A percentile compares a stretch with the other conserved stretches of the same genome.
Conservation (phyloP, 306 rosid genomes). For the Castanea sativa region DNA sequence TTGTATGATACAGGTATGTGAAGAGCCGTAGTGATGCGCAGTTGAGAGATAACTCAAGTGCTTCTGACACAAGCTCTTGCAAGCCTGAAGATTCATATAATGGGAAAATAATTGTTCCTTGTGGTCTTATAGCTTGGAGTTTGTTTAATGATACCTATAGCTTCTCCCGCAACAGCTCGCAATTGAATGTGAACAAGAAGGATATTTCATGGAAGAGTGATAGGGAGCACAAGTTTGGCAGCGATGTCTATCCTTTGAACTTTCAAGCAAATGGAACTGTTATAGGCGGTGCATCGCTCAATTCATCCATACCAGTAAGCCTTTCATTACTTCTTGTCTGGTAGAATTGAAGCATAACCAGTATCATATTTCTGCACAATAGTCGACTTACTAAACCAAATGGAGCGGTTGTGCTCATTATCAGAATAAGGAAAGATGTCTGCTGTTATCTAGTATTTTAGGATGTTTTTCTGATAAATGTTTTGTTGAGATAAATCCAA, state of each 20-base stretch:
- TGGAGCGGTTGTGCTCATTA: neutral
- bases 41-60: slow-evolving; percentile 40
- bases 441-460: neutral
- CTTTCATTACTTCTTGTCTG: slow-evolving; percentile 12
- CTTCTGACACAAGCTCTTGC: slow-evolving; percentile 38
- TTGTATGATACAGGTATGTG: slow-evolving; percentile 63
- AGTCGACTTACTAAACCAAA: neutral
- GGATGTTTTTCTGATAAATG: neutral
- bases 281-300: slow-evolving; percentile 52
- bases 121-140: slow-evolving; percentile 99
- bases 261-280: slow-evolving; percentile 65
- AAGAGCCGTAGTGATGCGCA: slow-evolving; percentile 90
- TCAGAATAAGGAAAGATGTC: neutral
- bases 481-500: neutral
- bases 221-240: slow-evolving; percentile 87
- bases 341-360: slow-evolving; percentile 6
- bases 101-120: slow-evolving; percentile 61
- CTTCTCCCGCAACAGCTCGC: slow-evolving; percentile 43
- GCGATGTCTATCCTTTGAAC: slow-evolving; percentile 73
- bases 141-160: slow-evolving; percentile 85
- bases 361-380: neutral
- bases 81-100: slow-evolving; percentile 50
- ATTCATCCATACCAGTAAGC: slow-evolving; percentile 47
- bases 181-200: slow-evolving; percentile 58
- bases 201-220: slow-evolving; percentile 93